phyloP scores from a whole-genome alignment of 257 asterid species.

The Echites panduratus region DNA sequence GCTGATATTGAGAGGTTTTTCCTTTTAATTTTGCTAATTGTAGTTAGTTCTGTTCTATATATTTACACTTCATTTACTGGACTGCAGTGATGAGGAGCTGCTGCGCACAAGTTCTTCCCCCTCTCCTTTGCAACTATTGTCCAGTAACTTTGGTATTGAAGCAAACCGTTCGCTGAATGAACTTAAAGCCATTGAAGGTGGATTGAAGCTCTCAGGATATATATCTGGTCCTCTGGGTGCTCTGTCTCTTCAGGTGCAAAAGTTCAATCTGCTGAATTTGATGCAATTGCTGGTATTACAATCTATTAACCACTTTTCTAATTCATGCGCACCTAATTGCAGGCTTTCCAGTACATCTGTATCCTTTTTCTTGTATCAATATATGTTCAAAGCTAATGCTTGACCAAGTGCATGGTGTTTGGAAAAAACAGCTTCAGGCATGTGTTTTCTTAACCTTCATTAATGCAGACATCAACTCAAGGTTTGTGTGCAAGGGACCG shows the following conservation, averaged over 20 bases:
- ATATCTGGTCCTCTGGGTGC: constrained; percentile 59
- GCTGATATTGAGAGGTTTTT: constrained; percentile 65
- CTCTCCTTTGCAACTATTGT: constrained; percentile 64
- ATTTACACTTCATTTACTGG: constrained; percentile 24
- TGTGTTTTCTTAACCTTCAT: constrained; percentile 44
- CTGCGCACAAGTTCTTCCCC: constrained; percentile 52
- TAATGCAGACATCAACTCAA: constrained; percentile 77
- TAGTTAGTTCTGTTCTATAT: constrained; percentile 10
- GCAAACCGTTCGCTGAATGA: constrained; percentile 36
- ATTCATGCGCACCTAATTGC: constrained; percentile 39
- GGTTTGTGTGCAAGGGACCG: constrained; percentile 82
- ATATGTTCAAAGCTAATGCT: constrained; percentile 15
- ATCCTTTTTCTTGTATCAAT: constrained; percentile 40
- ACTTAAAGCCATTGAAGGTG: constrained; percentile 45
- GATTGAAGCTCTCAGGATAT: constrained; percentile 67
- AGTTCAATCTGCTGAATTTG: constrained; percentile 8
- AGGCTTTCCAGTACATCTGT: constrained; percentile 90
- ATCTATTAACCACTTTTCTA: constrained; percentile 18
- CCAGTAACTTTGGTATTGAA: constrained; percentile 58
- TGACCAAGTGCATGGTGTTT: constrained; percentile 24
- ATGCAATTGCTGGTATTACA: constrained; percentile 11
- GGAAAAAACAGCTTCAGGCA: constrained; percentile 18
- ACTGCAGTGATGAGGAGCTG: constrained; percentile 64
- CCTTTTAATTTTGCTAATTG: constrained; percentile 13
- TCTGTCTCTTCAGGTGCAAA: constrained; percentile 57